A percentile compares a stretch with the other conserved stretches of the same genome.
phyloP scores from a whole-genome alignment of 305 asterid species.

The Petunia hybrid region DNA sequence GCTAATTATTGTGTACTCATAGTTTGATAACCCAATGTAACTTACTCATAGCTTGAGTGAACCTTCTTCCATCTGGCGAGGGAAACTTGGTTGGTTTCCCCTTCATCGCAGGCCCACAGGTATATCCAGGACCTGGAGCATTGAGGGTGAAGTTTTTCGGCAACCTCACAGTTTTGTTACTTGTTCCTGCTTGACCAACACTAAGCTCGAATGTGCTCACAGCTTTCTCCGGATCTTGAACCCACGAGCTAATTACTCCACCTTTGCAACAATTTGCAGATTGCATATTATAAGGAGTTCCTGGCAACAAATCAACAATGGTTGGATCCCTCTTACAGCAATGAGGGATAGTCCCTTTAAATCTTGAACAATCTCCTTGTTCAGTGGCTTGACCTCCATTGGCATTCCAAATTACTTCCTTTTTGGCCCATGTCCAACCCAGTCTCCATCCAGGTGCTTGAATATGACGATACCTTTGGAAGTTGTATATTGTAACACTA shows the following conservation, averaged over 20 bases:
- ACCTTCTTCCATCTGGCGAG: slow-evolving; percentile 54
- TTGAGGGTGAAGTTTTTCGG: slow-evolving; percentile 64
- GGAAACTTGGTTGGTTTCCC: slow-evolving; percentile 54
- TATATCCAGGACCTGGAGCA: slow-evolving; percentile 69
- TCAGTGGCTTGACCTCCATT: slow-evolving; percentile 68
- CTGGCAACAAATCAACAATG: slow-evolving; percentile 63
- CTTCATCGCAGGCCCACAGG: slow-evolving; percentile 57
- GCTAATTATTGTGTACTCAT: no score
- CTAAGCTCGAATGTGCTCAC: slow-evolving; percentile 55
- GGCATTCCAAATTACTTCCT: slow-evolving; percentile 65
- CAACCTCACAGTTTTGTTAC: slow-evolving; percentile 50
- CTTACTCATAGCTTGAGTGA: slow-evolving; percentile 75
- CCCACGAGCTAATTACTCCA: slow-evolving; percentile 61
- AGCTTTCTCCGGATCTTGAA: slow-evolving; percentile 58
- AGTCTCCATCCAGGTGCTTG: slow-evolving; percentile 66
- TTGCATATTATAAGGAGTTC: slow-evolving; percentile 59
- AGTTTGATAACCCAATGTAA: slow-evolving; percentile 1
- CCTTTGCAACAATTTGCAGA: slow-evolving; percentile 68
- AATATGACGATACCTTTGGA: slow-evolving; percentile 65
- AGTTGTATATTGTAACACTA: slow-evolving; percentile 56
- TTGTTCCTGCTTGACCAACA: slow-evolving; percentile 67
- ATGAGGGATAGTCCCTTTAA: slow-evolving; percentile 60
- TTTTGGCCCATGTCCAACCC: slow-evolving; percentile 71
- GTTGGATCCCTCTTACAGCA: slow-evolving; percentile 62
- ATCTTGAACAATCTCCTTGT: slow-evolving; percentile 76